phyloP scores from a whole-genome alignment of 116 monocot genomes.

The Trichopus zeylanicus region DNA sequence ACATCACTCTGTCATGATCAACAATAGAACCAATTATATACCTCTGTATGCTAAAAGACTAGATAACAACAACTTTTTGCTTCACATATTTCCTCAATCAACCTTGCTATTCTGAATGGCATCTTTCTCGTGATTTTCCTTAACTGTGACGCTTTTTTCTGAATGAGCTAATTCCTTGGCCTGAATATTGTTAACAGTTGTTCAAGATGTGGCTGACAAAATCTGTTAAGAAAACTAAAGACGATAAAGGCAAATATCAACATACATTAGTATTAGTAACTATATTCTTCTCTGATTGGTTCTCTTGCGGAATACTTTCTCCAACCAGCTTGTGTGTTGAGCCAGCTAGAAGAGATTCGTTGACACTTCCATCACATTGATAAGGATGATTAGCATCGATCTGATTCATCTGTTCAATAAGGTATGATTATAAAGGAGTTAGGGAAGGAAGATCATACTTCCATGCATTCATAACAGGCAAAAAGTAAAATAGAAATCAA shows the following conservation, averaged over 20 bases:
- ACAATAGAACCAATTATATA: too few relatives aligned
- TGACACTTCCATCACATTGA: slow-evolving; percentile 13
- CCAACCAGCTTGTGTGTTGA: slow-evolving; percentile 2
- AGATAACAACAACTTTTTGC: too few relatives aligned
- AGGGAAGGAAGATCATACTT: too few relatives aligned
- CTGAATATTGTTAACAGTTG: slow-evolving; percentile 5
- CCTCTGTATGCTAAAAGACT: too few relatives aligned
- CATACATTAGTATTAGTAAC: slow-evolving; percentile 2
- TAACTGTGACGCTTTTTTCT: slow-evolving; percentile 1
- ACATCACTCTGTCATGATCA: slow-evolving; percentile 20
- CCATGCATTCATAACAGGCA: too few relatives aligned
- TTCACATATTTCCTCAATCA: not conserved
- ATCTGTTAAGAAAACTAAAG: not conserved
- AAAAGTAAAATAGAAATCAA: too few relatives aligned
- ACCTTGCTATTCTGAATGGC: slow-evolving; percentile 29
- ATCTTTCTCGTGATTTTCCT: slow-evolving; percentile 11
- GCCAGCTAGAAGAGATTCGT: slow-evolving; percentile 5
- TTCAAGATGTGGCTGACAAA: not conserved
- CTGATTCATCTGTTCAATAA: slow-evolving; percentile 39
- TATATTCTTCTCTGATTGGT: slow-evolving; percentile 4
- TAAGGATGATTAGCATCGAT: slow-evolving; percentile 28
- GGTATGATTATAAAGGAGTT: not conserved
- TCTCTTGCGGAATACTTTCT: slow-evolving; percentile 15
- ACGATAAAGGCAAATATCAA: not conserved
- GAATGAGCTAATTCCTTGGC: slow-evolving; percentile 9